Percentiles rank a stretch among this genome's conserved stretches.
Evolutionary conservation across 2,329 filamentous ascomycete genomes (phyloP).

Genomic region (Sporothrix pallida): DNA sequence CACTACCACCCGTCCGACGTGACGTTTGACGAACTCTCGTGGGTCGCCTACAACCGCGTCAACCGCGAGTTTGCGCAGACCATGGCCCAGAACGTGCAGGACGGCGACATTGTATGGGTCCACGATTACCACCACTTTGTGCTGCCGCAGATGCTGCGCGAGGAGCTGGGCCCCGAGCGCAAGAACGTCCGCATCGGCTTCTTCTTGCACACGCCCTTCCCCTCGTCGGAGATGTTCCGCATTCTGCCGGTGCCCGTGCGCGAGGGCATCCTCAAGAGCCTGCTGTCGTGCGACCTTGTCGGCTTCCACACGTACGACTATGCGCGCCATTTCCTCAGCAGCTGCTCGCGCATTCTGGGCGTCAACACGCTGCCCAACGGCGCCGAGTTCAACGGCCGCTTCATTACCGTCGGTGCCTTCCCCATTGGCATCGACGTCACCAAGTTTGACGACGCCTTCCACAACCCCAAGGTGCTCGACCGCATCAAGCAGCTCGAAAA

Average conservation of each 20-base stretch:
- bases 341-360: constrained; percentile 87
- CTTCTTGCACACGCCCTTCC: constrained; percentile 97
- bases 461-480: constrained; percentile 84
- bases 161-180: constrained; percentile 79
- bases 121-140: constrained; percentile 99
- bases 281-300: constrained; percentile 92
- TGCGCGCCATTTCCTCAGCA: constrained; percentile 95
- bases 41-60: constrained; percentile 90
- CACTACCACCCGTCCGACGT: constrained; percentile 99
- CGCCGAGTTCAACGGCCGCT: constrained; percentile 86
- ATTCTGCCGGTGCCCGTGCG: constrained; percentile 94
- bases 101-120: constrained; percentile 96
- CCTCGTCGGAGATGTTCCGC: constrained; percentile 94
- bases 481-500: constrained; percentile 83
- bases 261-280: constrained; percentile 82
- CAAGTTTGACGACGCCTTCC: constrained; percentile 88
- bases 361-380: constrained; percentile 88
- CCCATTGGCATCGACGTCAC: constrained; percentile 98
- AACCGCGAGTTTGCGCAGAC: constrained; percentile 91
- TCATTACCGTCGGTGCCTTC: constrained; percentile 91
- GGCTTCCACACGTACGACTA: constrained; percentile 99
- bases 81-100: constrained; percentile 83
- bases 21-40: constrained; percentile 93
- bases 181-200: constrained; percentile 98
- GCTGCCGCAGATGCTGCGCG: constrained; percentile 90